phyloP scores from a whole-genome alignment of 116 monocot species.

The Cymodocea nodosa region DNA sequence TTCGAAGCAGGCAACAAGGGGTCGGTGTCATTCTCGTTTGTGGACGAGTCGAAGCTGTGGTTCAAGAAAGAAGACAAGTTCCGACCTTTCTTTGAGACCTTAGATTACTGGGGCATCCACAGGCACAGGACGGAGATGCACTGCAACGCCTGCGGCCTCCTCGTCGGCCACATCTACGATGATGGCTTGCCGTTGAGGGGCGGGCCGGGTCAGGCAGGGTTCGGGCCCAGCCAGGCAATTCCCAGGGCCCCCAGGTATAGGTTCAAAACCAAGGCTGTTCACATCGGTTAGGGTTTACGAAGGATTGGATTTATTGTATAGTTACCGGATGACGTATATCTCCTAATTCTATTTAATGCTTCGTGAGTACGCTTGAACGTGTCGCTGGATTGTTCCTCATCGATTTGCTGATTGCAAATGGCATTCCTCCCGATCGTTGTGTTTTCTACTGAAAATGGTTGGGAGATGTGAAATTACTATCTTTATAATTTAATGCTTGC shows the following conservation, averaged over 20 bases:
- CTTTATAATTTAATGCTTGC: too few species aligned
- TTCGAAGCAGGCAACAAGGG: constrained; percentile 95
- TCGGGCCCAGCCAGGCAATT: constrained; percentile 90
- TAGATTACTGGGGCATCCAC: constrained; percentile 95
- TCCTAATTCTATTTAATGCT: too few species aligned
- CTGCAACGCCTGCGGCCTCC: constrained; percentile 57
- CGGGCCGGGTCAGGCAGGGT: constrained; percentile 71
- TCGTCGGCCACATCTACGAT: constrained; percentile 77
- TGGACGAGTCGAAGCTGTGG: constrained; percentile 72
- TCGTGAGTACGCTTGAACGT: too few species aligned
- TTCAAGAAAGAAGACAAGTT: constrained; percentile 65
- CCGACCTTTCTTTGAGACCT: constrained; percentile 82
- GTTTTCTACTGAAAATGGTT: too few species aligned
- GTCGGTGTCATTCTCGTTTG: constrained; percentile 75
- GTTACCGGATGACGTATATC: too few species aligned
- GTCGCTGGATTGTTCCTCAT: too few species aligned
- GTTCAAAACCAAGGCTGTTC: constrained; percentile 59
- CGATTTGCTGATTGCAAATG: too few species aligned
- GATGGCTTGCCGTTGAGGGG: constrained; percentile 75
- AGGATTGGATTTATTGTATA: background rate
- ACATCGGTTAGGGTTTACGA: background rate
- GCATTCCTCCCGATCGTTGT: too few species aligned
- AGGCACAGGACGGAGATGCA: constrained; percentile 49
- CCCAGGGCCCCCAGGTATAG: constrained; percentile 78
- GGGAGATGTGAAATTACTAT: too few species aligned